These are phyloP conservation scores for Fraxinus platypoda DNA, from an alignment of 305 asterid species.

Conservation along the genomic window DNA sequence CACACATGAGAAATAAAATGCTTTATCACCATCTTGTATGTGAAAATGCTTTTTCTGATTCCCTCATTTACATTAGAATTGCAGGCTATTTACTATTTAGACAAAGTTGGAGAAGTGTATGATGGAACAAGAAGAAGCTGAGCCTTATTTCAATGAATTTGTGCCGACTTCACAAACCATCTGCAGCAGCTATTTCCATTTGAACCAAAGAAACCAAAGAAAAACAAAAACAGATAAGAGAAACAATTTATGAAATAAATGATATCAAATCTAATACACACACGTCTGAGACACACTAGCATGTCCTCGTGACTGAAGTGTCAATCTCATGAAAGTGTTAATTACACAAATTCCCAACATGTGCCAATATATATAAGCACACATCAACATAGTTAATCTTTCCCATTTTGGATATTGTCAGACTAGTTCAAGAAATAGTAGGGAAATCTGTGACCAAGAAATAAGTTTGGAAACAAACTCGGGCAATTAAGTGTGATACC, in stretches of 20 bases:
- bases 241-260: background rate
- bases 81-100: background rate
- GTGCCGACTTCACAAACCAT: background rate
- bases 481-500: background rate
- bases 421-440: background rate
- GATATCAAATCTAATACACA: background rate
- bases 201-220: background rate
- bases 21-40: background rate
- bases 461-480: background rate
- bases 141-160: background rate
- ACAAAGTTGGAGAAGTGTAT: background rate
- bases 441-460: background rate
- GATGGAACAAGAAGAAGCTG: background rate
- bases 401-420: background rate
- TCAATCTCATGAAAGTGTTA: background rate
- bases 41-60: background rate
- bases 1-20: background rate
- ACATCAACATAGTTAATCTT: background rate
- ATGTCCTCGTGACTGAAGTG: background rate
- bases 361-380: background rate
- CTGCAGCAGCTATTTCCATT: background rate
- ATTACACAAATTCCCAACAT: background rate
- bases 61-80: background rate
- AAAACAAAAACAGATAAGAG: background rate
- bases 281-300: background rate